Base-by-base conservation (phyloP, 257 asterid genomes). In the Nicotiana sylvestris region DNA sequence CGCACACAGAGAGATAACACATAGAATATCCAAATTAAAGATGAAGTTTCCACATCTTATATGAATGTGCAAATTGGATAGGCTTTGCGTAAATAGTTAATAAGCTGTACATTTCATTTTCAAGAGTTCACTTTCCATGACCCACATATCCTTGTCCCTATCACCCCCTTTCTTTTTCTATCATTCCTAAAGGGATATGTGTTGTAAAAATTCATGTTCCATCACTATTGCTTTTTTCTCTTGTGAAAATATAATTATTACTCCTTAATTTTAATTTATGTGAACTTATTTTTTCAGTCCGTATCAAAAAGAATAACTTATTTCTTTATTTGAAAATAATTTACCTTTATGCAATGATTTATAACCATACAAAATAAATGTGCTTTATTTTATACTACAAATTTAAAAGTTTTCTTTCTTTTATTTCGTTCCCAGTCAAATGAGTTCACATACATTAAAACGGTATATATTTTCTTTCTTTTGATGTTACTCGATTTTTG, bases 61-160 rank as follows among this genome's bases (percentile, higher is more conserved):
- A 43, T 72, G 78, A 78, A 60, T 82, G 49, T 29, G 32, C 46
- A 69, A 77, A 35, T 29, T 11, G 53, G 76, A 2, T 55, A 11
- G 83, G 16, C 21, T 9, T 15, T 5, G 46, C 30, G 69, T 81
- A 62, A 46, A 79, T 74, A 78, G 80, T 83, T 81, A 78, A 81
- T 86, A 79, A 60, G 35, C 76, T 80, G 33, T 43, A 51, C 81
- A 84, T 82, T 12, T 74, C 83, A n/a, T 80, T 86, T 81, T 83
- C 82, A 80, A 70, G 58, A 70, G 3, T 18, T 53, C 57, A 60
- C 83, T 70, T 79, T 18, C 30, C 68, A 39, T 66, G 56, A 65
- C 17, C 81, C 53, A 51, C 57, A 60, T 32, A 69, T 67, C 72
- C 37, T 74, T 81, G 77, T 78, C 76, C 81, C 17, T 57, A 25